Conservation (phyloP, 2,329 filamentous ascomycete genomes). For the Ascochyta clinopodiicola region DNA sequence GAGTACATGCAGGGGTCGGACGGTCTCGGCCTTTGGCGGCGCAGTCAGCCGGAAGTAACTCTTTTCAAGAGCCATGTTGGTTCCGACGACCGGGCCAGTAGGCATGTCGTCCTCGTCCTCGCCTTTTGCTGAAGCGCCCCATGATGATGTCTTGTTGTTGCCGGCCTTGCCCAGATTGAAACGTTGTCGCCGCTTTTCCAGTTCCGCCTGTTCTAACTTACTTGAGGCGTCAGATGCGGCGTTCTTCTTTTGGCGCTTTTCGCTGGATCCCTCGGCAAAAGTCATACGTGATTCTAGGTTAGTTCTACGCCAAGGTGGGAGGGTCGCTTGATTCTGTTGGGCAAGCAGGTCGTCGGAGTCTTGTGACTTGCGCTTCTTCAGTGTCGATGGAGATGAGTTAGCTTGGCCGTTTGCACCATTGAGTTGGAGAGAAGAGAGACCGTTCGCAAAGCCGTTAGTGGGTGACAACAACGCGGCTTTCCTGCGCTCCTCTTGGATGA, state of each 20-base stretch:
- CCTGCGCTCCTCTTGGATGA: slow-evolving; percentile 71
- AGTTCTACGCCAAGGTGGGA: slow-evolving; percentile 77
- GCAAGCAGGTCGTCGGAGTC: slow-evolving; percentile 59
- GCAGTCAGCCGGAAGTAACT: slow-evolving; percentile 92
- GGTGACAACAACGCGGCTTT: slow-evolving; percentile 28
- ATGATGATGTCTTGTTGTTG: slow-evolving; percentile 61
- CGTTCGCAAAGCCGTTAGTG: slow-evolving; percentile 41
- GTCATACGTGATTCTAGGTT: slow-evolving; percentile 78
- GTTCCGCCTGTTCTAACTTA: slow-evolving; percentile 87
- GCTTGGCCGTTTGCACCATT: slow-evolving; percentile 28
- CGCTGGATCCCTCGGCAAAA: slow-evolving; percentile 57
- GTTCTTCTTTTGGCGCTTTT: slow-evolving; percentile 57
- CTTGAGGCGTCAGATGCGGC: slow-evolving; percentile 65
- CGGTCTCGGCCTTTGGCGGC: slow-evolving; percentile 84
- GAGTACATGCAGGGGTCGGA: slow-evolving; percentile 82
- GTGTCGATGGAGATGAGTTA: slow-evolving; percentile 58
- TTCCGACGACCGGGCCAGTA: slow-evolving; percentile 79
- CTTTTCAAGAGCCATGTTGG: slow-evolving; percentile 86
- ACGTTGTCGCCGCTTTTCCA: slow-evolving; percentile 88
- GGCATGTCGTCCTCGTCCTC: slow-evolving; percentile 57
- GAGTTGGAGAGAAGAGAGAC: slow-evolving; percentile 22
- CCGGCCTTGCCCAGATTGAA: slow-evolving; percentile 68
- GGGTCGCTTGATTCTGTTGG: slow-evolving; percentile 58
- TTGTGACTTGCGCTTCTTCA: slow-evolving; percentile 83
- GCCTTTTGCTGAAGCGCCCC: slow-evolving; percentile 56